Base-by-base conservation (phyloP, 2,329 filamentous ascomycete species). In the Aspergillus sergii region DNA sequence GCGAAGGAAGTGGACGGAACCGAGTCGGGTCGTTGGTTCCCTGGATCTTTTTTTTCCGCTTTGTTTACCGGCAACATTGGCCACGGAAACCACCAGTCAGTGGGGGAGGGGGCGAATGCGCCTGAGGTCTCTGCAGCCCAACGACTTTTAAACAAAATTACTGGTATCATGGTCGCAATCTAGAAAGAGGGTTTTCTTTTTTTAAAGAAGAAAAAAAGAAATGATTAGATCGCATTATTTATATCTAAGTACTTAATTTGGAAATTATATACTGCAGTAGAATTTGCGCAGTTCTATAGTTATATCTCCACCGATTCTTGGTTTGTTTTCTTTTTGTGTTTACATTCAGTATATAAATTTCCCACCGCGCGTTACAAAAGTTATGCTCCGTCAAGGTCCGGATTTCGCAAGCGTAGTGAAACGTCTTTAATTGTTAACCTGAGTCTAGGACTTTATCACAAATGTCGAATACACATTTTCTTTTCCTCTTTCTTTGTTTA, bases 51-150 rank as follows among this genome's bases (percentile, higher is more conserved):
- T 55, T 36, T 39, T 55, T 12, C n/a, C 51, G 32, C 32, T 55
- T 55, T 55, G 51, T 55, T 55, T 55, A 55, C 51, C 51, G 21
- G 34, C 32, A 55, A 39, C 51, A 55, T 55, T 26, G n/a, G n/a
- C 34, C 51, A 55, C 21, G 51, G 51, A 55, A 55, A 55, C 51
- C 21, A 11, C n/a, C 23, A 39, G 30, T 54, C 48, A 32, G 48
- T 51, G 26, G 23, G 16, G 46, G 46, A 23, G 46, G 51, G 50
- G 7, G 21, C 14, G 19, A 41, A 41, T 41, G 28, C 14, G 32
- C 32, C 32, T 54, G 19, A 54, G 26, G n/a, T 4, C 36, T 55
- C 34, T 28, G 51, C 51, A 55, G 34, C 51, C 51, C 51, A 55
- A 39, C 32, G 14, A 48, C 23, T 14, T 4, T 14, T 26, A 11